Evolutionary conservation across 1,284 basidiomycete species (phyloP).

Genomic region (Peniophora sp.): DNA sequence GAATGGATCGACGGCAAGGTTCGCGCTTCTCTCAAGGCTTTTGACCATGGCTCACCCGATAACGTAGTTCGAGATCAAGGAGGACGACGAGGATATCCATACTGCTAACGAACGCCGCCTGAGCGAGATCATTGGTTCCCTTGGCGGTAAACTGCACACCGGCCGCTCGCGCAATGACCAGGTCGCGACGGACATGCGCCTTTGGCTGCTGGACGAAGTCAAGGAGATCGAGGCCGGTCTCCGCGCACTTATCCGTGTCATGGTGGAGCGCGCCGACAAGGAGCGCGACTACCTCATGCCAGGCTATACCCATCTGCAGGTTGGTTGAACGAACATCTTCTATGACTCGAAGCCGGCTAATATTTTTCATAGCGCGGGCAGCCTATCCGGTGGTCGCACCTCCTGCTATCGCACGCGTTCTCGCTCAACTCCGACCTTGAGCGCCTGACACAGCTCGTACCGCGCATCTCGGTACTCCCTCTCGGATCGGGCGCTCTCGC

Average conservation of each 20-base stretch:
- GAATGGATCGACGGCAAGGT: slow-evolving; percentile 82
- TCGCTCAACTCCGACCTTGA: slow-evolving; percentile 86
- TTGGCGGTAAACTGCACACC: slow-evolving; percentile 92
- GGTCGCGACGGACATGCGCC: slow-evolving; percentile 94
- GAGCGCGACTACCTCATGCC: slow-evolving; percentile 90
- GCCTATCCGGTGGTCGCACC: slow-evolving; percentile 98
- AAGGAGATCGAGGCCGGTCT: slow-evolving; percentile 65
- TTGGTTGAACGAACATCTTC: slow-evolving; percentile 24
- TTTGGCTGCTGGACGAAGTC: slow-evolving; percentile 89
- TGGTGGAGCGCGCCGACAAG: slow-evolving; percentile 86
- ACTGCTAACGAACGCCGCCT: slow-evolving; percentile 97
- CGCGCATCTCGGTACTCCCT: slow-evolving; percentile 87
- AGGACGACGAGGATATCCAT: slow-evolving; percentile 97
- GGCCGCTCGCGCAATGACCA: slow-evolving; percentile 97
- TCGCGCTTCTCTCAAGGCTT: slow-evolving; percentile 16
- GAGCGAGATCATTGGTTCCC: slow-evolving; percentile 86
- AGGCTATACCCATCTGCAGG: slow-evolving; percentile 96
- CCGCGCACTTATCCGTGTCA: slow-evolving; percentile 76
- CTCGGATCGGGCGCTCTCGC: slow-evolving; percentile 93
- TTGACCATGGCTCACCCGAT: not conserved
- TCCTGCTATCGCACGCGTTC: slow-evolving; percentile 91
- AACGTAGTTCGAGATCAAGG: slow-evolving; percentile 59
- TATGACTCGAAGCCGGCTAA: not conserved
- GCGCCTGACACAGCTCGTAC: slow-evolving; percentile 78
- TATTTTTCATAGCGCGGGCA: slow-evolving; percentile 68